These are phyloP conservation scores for Monilinia polystroma DNA, from an alignment of 2,329 filamentous ascomycete species.

Conservation along the genomic window DNA sequence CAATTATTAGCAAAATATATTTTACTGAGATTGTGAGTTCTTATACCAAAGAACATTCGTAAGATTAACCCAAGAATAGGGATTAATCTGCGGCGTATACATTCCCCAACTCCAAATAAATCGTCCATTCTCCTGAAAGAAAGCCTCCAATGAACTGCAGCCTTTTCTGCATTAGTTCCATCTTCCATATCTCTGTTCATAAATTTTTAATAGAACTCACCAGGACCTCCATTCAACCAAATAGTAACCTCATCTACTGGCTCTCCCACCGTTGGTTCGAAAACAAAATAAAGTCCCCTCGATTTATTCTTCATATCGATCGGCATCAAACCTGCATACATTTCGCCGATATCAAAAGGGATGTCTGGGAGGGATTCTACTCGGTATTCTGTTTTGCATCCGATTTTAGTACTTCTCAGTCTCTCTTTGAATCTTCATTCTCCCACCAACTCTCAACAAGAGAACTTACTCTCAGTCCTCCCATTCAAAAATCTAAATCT, in stretches of 20 bases:
- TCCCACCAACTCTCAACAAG: neutral
- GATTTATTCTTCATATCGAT: constrained; percentile 48
- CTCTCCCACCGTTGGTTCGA: constrained; percentile 50
- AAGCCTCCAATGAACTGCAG: constrained; percentile 43
- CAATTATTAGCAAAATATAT: constrained; percentile 43
- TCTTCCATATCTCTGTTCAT: neutral
- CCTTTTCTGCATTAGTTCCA: constrained; percentile 39
- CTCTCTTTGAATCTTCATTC: neutral
- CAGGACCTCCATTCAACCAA: constrained; percentile 51
- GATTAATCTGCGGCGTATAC: constrained; percentile 33
- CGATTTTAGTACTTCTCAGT: neutral
- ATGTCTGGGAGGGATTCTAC: constrained; percentile 32
- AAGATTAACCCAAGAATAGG: constrained; percentile 42
- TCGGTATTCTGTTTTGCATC: constrained; percentile 28
- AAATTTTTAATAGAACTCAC: constrained; percentile 48
- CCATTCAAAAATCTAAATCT: neutral
- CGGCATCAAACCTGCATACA: constrained; percentile 46
- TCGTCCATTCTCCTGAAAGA: constrained; percentile 42
- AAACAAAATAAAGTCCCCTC: constrained; percentile 51
- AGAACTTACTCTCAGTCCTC: neutral
- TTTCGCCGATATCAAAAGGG: constrained; percentile 33
- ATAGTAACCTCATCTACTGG: constrained; percentile 49
- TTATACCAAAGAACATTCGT: constrained; percentile 43
- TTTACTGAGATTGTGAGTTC: constrained; percentile 23
- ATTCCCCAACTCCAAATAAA: constrained; percentile 39